Conservation (phyloP, 1,284 basidiomycete genomes). For the Ustanciosporium gigantosporum region DNA sequence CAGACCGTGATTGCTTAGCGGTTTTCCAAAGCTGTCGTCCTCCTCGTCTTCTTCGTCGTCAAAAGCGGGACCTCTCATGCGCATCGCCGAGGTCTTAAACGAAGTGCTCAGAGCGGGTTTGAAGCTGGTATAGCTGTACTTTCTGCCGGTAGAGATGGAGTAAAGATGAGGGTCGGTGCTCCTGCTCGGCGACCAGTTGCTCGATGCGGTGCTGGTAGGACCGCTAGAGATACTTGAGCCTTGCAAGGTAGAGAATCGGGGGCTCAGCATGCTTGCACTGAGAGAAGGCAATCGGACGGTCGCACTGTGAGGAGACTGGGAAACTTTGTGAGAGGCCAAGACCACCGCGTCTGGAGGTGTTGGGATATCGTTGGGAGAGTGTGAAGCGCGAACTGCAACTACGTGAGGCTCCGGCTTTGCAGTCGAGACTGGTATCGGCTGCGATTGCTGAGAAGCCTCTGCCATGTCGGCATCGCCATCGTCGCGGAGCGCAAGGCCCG, state of each 20-base stretch:
- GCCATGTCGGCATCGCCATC: constrained; percentile 47
- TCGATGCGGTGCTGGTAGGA: constrained; percentile 34
- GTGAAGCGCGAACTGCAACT: constrained; percentile 23
- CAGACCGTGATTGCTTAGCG: neutral
- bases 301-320: constrained; percentile 17
- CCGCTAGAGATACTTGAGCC: constrained; percentile 45
- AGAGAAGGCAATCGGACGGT: constrained; percentile 33
- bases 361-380: constrained; percentile 48
- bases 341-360: constrained; percentile 53
- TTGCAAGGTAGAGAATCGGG: constrained; percentile 26
- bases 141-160: constrained; percentile 38
- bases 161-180: constrained; percentile 44
- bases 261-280: constrained; percentile 31
- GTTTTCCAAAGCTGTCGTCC: constrained; percentile 38
- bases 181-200: constrained; percentile 40
- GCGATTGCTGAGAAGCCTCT: constrained; percentile 25
- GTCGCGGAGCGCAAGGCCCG: constrained; percentile 1
- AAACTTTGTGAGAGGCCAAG: constrained; percentile 17
- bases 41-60: constrained; percentile 42
- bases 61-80: constrained; percentile 32
- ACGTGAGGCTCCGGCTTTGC: constrained; percentile 15
- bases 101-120: constrained; percentile 51
- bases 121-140: constrained; percentile 40
- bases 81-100: constrained; percentile 53
- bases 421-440: constrained; percentile 40